These are phyloP conservation scores for Penicillium steckii DNA, from an alignment of 495 filamentous ascomycete species.

Conservation along the genomic window DNA sequence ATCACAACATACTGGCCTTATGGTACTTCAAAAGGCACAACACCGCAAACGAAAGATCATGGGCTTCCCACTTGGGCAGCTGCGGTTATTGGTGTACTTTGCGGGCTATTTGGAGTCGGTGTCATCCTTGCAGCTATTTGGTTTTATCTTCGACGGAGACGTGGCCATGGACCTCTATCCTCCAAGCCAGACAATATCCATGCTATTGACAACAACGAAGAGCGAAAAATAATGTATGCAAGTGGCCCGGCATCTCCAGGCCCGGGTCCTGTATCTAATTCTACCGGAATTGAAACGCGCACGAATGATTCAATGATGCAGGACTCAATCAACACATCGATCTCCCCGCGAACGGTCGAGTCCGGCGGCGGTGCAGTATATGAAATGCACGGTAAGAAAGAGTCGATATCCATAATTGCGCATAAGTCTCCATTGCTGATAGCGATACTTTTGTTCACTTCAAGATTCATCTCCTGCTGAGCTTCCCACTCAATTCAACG, in stretches of 20 bases:
- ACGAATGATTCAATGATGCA: not conserved
- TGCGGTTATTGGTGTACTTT: constrained; percentile 64
- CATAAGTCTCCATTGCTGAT: not conserved
- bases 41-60: constrained; percentile 10
- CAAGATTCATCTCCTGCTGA: constrained; percentile 21
- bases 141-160: constrained; percentile 54
- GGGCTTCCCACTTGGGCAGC: constrained; percentile 59
- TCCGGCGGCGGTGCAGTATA: constrained; percentile 20
- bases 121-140: constrained; percentile 53
- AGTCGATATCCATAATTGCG: not conserved
- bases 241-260: constrained; percentile 9
- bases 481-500: constrained; percentile 15
- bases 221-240: constrained; percentile 13
- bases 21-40: constrained; percentile 11
- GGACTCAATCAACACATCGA: constrained; percentile 23
- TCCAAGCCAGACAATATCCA: too few relatives aligned
- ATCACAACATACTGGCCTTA: constrained; percentile 66
- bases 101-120: constrained; percentile 60
- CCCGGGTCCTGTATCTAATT: constrained; percentile 10
- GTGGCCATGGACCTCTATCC: not conserved
- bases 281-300: constrained; percentile 10
- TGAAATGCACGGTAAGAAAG: constrained; percentile 21
- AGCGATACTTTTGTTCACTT: not conserved
- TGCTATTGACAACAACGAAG: constrained; percentile 6
- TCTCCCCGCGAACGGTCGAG: constrained; percentile 18